Evolutionary conservation across 805 yeast species (phyloP).

Genomic region (Clavispora phyllophila): DNA sequence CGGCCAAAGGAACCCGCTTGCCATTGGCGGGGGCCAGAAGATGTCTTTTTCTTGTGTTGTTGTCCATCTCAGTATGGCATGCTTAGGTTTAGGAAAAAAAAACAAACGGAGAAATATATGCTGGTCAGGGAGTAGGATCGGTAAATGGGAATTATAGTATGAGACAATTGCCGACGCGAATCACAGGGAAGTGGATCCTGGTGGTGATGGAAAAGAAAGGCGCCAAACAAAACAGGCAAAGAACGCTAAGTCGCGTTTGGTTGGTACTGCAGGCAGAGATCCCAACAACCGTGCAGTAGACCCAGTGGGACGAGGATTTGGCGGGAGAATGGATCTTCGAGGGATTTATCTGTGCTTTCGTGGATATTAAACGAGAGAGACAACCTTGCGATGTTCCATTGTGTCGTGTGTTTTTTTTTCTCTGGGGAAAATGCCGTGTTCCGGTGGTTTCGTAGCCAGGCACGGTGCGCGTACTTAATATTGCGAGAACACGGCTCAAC

Average conservation of each 20-base stretch:
- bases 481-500: background rate
- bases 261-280: background rate
- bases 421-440: background rate
- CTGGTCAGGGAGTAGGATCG: background rate
- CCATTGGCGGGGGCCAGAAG: slow-evolving; percentile 1
- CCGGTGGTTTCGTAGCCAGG: background rate
- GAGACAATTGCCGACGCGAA: background rate
- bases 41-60: slow-evolving; percentile 4
- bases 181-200: background rate
- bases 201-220: background rate
- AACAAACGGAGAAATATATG: background rate
- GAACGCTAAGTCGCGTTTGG: background rate
- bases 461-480: background rate
- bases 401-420: background rate
- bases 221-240: background rate
- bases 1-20: slow-evolving; percentile 33
- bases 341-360: too few relatives aligned
- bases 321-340: too few relatives aligned
- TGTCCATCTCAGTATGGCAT: slow-evolving; percentile 5
- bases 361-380: too few relatives aligned
- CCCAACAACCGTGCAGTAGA: slow-evolving; percentile 1
- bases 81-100: background rate
- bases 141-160: background rate
- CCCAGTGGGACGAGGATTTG: too few relatives aligned
- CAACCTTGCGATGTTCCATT: too few relatives aligned